phyloP scores from a whole-genome alignment of 208 protist genomes.

The Leptomonas pyrrhocoris region DNA sequence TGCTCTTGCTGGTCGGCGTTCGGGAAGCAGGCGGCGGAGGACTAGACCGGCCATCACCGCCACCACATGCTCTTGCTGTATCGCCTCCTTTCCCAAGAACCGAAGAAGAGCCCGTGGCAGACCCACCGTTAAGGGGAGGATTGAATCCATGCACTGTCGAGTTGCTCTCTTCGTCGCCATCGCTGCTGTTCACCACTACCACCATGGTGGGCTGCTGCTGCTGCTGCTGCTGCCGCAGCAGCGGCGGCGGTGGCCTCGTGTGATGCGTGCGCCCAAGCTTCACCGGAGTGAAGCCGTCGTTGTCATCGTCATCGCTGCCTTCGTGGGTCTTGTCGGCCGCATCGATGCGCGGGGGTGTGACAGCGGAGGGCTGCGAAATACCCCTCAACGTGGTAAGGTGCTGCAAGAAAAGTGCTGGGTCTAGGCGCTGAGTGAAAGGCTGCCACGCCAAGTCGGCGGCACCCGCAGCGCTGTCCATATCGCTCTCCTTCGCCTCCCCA shows the following conservation, averaged over 20 bases:
- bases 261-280: neutral
- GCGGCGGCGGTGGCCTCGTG: neutral
- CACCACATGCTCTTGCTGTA: neutral
- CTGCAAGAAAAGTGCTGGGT: conserved; percentile 9
- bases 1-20: neutral
- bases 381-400: neutral
- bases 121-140: too few relatives aligned
- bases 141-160: neutral
- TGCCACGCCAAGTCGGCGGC: conserved; percentile 10
- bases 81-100: neutral
- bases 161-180: conserved; percentile 2
- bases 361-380: neutral
- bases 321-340: neutral
- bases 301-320: conserved; percentile 6
- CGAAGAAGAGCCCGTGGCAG: too few relatives aligned
- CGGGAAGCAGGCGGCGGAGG: too few relatives aligned
- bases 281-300: conserved; percentile 39
- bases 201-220: too few relatives aligned
- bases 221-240: too few relatives aligned
- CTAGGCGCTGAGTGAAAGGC: conserved; percentile 31
- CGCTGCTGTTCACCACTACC: conserved; percentile 16
- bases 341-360: conserved; percentile 1
- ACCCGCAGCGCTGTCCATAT: neutral
- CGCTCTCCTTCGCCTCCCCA: neutral
- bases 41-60: too few relatives aligned